These are phyloP conservation scores for Myriangium duriaei DNA, from an alignment of 2,329 filamentous ascomycete species.

Conservation along the genomic window DNA sequence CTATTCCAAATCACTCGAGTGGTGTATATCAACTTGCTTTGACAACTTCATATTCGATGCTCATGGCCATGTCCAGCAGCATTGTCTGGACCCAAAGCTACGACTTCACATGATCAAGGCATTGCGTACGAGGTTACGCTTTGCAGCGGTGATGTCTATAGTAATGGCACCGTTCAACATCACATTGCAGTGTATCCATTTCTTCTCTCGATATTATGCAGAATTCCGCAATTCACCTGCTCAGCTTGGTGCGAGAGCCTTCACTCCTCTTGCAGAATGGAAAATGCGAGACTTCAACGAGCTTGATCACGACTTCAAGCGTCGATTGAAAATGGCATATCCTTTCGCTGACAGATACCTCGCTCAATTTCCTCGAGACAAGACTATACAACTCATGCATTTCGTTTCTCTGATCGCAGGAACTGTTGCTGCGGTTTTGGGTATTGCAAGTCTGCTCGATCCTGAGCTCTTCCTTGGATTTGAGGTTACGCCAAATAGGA, in stretches of 20 bases:
- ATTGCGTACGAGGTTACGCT: slow-evolving; percentile 63
- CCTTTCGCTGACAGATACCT: slow-evolving; percentile 86
- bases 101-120: slow-evolving; percentile 67
- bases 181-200: slow-evolving; percentile 74
- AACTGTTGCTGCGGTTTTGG: slow-evolving; percentile 73
- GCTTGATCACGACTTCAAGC: slow-evolving; percentile 79
- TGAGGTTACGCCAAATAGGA: slow-evolving; percentile 78
- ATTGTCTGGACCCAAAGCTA: slow-evolving; percentile 75
- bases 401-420: slow-evolving; percentile 83
- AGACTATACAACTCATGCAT: slow-evolving; percentile 71
- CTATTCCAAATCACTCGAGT: slow-evolving; percentile 81
- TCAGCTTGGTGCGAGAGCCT: slow-evolving; percentile 74
- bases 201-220: slow-evolving; percentile 92
- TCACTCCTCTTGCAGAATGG: slow-evolving; percentile 90
- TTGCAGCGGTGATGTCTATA: slow-evolving; percentile 76
- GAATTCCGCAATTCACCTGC: slow-evolving; percentile 93
- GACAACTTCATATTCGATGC: slow-evolving; percentile 91
- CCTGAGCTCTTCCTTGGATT: slow-evolving; percentile 84
- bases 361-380: slow-evolving; percentile 92
- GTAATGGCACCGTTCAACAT: slow-evolving; percentile 77
- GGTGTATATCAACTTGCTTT: slow-evolving; percentile 82
- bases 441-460: slow-evolving; percentile 73
- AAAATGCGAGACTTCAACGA: slow-evolving; percentile 99
- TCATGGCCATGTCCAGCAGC: slow-evolving; percentile 70
- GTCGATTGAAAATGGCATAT: slow-evolving; percentile 85